These are phyloP conservation scores for Saccharomycopsis sp. DNA, from an alignment of 805 yeast species.

Conservation along the genomic window DNA sequence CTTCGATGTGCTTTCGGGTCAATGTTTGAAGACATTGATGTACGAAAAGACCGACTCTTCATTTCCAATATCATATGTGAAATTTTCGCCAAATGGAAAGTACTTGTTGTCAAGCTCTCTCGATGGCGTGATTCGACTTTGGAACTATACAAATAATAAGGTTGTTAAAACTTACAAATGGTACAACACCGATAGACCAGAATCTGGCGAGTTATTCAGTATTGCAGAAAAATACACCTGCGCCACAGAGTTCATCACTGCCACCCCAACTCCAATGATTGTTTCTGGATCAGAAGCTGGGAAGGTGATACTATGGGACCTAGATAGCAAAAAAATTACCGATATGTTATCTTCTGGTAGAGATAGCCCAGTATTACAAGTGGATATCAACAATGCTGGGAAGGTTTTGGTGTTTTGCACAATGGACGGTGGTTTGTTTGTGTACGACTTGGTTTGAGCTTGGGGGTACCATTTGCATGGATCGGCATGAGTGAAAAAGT, in stretches of 20 bases:
- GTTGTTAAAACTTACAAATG: slow-evolving; percentile 61
- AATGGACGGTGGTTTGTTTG: slow-evolving; percentile 24
- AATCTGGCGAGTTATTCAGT: background rate
- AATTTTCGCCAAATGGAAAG: slow-evolving; percentile 72
- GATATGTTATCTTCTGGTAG: slow-evolving; percentile 3
- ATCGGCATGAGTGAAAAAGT: too few relatives aligned
- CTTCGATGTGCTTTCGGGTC: slow-evolving; percentile 84
- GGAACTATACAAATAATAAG: slow-evolving; percentile 70
- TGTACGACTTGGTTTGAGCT: slow-evolving; percentile 18
- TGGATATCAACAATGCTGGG: slow-evolving; percentile 34
- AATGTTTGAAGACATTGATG: slow-evolving; percentile 82
- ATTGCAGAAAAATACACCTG: slow-evolving; percentile 47
- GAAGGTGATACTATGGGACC: slow-evolving; percentile 53
- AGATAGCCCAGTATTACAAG: slow-evolving; percentile 33
- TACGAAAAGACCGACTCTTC: slow-evolving; percentile 66
- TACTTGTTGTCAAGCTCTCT: slow-evolving; percentile 69
- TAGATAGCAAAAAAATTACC: slow-evolving; percentile 47
- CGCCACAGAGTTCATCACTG: slow-evolving; percentile 41
- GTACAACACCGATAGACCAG: background rate
- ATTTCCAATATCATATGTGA: slow-evolving; percentile 68
- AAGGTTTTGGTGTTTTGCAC: slow-evolving; percentile 28
- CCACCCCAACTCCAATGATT: slow-evolving; percentile 30
- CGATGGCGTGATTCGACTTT: slow-evolving; percentile 69
- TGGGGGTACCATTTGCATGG: too few relatives aligned
- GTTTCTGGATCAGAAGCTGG: slow-evolving; percentile 56